Evolutionary conservation across 139 green algal genomes (phyloP).

Genomic region (Micromonas pusilla): DNA sequence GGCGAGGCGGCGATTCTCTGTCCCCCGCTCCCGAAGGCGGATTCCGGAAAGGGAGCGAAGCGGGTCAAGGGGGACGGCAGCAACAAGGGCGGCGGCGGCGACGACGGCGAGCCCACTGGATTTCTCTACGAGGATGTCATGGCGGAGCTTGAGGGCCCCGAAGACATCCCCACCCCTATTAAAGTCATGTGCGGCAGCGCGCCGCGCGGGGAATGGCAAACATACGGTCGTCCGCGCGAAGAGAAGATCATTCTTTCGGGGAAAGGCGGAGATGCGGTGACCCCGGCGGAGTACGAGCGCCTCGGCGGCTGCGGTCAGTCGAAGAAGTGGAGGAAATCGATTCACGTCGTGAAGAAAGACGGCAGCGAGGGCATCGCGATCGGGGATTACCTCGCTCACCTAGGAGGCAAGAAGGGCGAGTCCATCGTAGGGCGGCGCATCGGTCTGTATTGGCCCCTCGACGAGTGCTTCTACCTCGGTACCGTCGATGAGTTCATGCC

Average conservation of each 20-base stretch:
- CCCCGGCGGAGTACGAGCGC: not conserved
- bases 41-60: not conserved
- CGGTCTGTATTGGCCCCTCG: not conserved
- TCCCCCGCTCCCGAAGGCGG: not conserved
- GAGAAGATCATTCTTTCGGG: not conserved
- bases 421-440: not conserved
- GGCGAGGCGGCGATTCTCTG: not conserved
- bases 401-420: not conserved
- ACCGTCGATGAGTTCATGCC: not conserved
- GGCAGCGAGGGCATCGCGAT: not conserved
- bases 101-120: not conserved
- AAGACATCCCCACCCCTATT: conserved; percentile 1
- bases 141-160: not conserved
- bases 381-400: not conserved
- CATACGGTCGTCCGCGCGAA: not conserved
- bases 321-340: conserved; percentile 16
- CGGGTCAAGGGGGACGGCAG: not conserved
- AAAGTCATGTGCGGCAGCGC: not conserved
- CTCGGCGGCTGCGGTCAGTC: not conserved
- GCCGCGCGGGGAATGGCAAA: not conserved
- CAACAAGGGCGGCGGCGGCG: not conserved
- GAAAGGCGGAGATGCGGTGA: not conserved
- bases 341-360: not conserved
- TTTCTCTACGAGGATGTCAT: not conserved
- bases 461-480: conserved; percentile 6